A percentile compares a stretch with the other conserved stretches of the same genome.
These are phyloP conservation scores for Diutina pseudorugosa DNA, from an alignment of 1,139 yeast genomes.

Conservation along the genomic window DNA sequence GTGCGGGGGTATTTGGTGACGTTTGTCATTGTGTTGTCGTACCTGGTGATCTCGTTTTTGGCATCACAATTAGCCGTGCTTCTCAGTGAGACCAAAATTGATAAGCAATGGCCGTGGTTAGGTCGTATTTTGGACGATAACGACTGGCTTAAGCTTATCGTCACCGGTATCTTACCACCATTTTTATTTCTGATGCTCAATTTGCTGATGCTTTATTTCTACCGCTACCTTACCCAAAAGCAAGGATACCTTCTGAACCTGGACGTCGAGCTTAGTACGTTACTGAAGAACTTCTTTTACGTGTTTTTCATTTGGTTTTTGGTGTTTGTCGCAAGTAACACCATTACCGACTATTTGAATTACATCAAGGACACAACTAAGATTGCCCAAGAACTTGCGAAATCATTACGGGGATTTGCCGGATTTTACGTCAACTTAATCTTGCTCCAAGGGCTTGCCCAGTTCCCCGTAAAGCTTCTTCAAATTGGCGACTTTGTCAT, in stretches of 20 bases:
- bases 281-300: constrained; percentile 73
- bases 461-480: constrained; percentile 67
- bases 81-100: constrained; percentile 35
- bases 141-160: constrained; percentile 46
- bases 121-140: constrained; percentile 50
- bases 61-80: constrained; percentile 55
- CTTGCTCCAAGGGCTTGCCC: constrained; percentile 71
- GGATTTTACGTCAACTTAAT: constrained; percentile 75
- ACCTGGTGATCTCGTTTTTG: constrained; percentile 37
- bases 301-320: constrained; percentile 76
- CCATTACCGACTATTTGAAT: constrained; percentile 43
- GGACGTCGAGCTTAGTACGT: constrained; percentile 68
- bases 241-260: constrained; percentile 77
- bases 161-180: constrained; percentile 49
- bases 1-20: constrained; percentile 53
- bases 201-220: constrained; percentile 62
- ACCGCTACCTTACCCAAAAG: constrained; percentile 50
- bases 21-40: constrained; percentile 38
- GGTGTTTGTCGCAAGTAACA: constrained; percentile 74
- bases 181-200: constrained; percentile 55
- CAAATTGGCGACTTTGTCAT: constrained; percentile 49
- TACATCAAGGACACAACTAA: constrained; percentile 60
- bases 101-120: constrained; percentile 60
- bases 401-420: constrained; percentile 56
- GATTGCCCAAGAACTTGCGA: constrained; percentile 68